phyloP scores from a whole-genome alignment of 1,284 basidiomycete species.

The Phylloboletellus chloephorus region DNA sequence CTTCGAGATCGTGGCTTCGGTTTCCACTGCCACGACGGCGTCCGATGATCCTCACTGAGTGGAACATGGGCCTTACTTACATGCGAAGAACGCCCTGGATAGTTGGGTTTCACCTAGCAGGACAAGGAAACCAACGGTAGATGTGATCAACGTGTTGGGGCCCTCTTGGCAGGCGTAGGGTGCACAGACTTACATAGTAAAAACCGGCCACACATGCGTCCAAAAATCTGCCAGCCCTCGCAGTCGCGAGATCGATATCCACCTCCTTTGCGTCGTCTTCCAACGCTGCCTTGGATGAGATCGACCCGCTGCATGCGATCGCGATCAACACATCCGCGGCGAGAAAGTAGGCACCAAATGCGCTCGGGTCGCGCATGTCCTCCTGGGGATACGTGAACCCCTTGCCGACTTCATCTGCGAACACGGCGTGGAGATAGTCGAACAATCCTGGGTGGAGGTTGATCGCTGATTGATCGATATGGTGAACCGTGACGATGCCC shows the following conservation, averaged over 20 bases:
- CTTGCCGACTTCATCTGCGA: slow-evolving; percentile 69
- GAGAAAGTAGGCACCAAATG: slow-evolving; percentile 73
- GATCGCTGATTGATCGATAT: slow-evolving; percentile 51
- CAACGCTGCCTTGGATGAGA: too few species aligned
- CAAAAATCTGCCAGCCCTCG: slow-evolving; percentile 51
- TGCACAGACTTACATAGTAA: slow-evolving; percentile 63
- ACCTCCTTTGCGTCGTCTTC: slow-evolving; percentile 32
- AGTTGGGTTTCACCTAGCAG: slow-evolving; percentile 78
- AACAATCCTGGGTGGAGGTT: slow-evolving; percentile 44
- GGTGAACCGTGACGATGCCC: slow-evolving; percentile 48
- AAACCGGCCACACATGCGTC: slow-evolving; percentile 69
- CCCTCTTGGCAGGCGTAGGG: slow-evolving; percentile 1
- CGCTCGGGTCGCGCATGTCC: slow-evolving; percentile 44
- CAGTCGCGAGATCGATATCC: slow-evolving; percentile 39
- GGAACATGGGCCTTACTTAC: slow-evolving; percentile 43
- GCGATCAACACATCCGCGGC: slow-evolving; percentile 73
- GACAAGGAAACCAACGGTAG: background rate
- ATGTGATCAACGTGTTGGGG: slow-evolving; percentile 14
- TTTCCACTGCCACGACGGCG: too few species aligned
- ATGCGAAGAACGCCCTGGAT: slow-evolving; percentile 90
- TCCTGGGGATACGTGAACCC: slow-evolving; percentile 86
- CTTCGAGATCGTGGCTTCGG: slow-evolving; percentile 5
- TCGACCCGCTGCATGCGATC: slow-evolving; percentile 37
- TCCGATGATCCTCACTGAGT: slow-evolving; percentile 8
- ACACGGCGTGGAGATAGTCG: slow-evolving; percentile 56